These are phyloP conservation scores for Vigna trinervia DNA, from an alignment of 306 rosid genomes.

Conservation along the genomic window DNA sequence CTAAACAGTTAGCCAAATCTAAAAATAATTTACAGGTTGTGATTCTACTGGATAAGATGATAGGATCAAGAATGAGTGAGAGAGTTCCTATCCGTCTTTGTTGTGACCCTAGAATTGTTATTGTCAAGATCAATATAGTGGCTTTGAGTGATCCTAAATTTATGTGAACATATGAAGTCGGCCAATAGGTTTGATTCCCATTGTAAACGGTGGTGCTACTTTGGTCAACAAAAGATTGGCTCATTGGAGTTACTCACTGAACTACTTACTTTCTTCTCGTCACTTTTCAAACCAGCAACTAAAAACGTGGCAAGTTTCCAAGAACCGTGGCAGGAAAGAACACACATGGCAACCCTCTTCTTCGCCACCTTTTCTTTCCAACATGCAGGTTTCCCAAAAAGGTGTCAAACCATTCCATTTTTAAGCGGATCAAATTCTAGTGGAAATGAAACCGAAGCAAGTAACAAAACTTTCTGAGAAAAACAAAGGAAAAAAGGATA, in stretches of 20 bases:
- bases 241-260: not conserved
- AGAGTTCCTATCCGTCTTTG: not conserved
- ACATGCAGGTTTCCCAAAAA: slow-evolving; percentile 2
- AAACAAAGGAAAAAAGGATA: slow-evolving; percentile 29
- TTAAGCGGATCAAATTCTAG: slow-evolving; percentile 9
- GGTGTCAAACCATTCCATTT: slow-evolving; percentile 10
- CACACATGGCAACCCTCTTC: slow-evolving; percentile 14
- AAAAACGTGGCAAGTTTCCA: slow-evolving; percentile 25
- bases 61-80: too few relatives aligned
- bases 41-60: too few relatives aligned
- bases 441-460: not conserved
- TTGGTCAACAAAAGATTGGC: not conserved
- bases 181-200: not conserved
- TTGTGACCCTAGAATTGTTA: not conserved
- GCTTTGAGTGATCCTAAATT: not conserved
- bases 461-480: not conserved
- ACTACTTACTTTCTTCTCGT: not conserved
- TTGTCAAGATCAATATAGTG: not conserved
- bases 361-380: slow-evolving; percentile 32
- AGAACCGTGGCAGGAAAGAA: slow-evolving; percentile 14
- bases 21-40: too few relatives aligned
- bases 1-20: too few relatives aligned
- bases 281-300: not conserved
- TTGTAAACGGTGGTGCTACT: not conserved
- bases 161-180: not conserved